phyloP scores from a whole-genome alignment of 192 early-diverging fungal genomes.

The Podila horticola region DNA sequence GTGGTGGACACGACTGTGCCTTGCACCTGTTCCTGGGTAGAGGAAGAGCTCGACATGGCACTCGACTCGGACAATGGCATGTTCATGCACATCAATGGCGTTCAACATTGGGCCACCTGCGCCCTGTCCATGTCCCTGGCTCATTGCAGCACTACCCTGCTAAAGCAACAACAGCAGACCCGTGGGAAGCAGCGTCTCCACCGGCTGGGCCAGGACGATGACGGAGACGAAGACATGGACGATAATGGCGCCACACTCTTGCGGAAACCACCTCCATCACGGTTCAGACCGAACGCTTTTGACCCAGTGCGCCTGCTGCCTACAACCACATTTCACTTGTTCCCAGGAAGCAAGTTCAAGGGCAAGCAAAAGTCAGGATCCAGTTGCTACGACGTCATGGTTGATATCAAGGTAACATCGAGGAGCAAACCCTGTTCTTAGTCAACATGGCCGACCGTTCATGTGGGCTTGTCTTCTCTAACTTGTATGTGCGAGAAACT shows the following conservation, averaged over 20 bases:
- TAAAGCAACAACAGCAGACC: background rate
- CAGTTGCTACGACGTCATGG: constrained; percentile 72
- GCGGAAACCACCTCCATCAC: background rate
- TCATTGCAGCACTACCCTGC: background rate
- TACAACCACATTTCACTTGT: constrained; percentile 56
- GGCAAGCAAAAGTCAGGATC: constrained; percentile 73
- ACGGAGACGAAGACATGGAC: background rate
- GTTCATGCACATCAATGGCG: constrained; percentile 1
- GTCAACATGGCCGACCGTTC: background rate
- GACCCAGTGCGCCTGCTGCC: constrained; percentile 31
- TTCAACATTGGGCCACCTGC: background rate
- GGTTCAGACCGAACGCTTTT: constrained; percentile 5
- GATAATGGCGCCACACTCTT: background rate
- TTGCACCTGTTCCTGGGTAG: background rate
- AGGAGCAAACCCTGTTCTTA: background rate
- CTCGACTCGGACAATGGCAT: background rate
- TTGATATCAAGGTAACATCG: constrained; percentile 74
- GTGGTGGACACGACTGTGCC: background rate
- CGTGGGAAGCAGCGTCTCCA: background rate
- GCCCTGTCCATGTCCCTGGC: background rate
- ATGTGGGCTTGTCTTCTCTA: too few relatives aligned
- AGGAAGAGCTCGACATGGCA: background rate
- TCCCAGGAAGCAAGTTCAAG: constrained; percentile 70
- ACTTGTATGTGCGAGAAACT: too few relatives aligned
- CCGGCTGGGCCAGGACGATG: background rate